phyloP scores from a whole-genome alignment of 345 rosid species.

The Murraya paniculata region DNA sequence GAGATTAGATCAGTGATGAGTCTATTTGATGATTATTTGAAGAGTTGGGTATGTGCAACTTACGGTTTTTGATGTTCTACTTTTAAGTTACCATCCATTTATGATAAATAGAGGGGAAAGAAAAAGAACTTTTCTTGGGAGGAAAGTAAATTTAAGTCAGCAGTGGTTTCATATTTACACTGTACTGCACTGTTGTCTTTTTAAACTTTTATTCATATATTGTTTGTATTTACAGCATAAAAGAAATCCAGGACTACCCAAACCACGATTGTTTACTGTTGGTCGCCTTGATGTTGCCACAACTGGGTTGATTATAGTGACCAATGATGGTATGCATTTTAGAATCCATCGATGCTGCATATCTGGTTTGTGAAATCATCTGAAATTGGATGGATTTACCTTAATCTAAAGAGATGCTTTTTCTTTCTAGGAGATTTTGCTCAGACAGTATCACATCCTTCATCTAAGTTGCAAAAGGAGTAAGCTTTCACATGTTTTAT shows the following conservation, averaged over 20 bases:
- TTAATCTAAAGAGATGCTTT: slow-evolving; percentile 3
- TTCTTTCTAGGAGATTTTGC: slow-evolving; percentile 76
- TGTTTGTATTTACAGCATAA: slow-evolving; percentile 45
- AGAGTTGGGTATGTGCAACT: slow-evolving; percentile 59
- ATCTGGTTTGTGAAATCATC: not conserved
- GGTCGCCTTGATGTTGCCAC: slow-evolving; percentile 99
- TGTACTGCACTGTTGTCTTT: not conserved
- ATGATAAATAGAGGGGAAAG: not conserved
- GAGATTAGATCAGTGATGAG: slow-evolving; percentile 63
- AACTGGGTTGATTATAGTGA: slow-evolving; percentile 76
- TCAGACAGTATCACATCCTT: slow-evolving; percentile 85
- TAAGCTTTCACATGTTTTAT: slow-evolving; percentile 32
- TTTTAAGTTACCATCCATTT: not conserved
- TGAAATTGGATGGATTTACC: slow-evolving; percentile 8
- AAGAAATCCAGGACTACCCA: slow-evolving; percentile 64
- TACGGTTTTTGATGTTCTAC: not conserved
- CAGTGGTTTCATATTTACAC: not conserved
- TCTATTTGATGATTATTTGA: slow-evolving; percentile 67
- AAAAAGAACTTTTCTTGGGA: no score
- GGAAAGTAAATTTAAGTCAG: not conserved
- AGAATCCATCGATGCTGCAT: not conserved
- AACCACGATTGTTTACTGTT: slow-evolving; percentile 89
- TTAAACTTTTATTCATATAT: not conserved
- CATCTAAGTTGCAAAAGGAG: slow-evolving; percentile 81
- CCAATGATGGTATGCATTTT: slow-evolving; percentile 70